Evolutionary conservation across 1,284 basidiomycete genomes (phyloP), one percentile per base, ranked within the genome.

Genomic region (Flammula alnicola): DNA sequence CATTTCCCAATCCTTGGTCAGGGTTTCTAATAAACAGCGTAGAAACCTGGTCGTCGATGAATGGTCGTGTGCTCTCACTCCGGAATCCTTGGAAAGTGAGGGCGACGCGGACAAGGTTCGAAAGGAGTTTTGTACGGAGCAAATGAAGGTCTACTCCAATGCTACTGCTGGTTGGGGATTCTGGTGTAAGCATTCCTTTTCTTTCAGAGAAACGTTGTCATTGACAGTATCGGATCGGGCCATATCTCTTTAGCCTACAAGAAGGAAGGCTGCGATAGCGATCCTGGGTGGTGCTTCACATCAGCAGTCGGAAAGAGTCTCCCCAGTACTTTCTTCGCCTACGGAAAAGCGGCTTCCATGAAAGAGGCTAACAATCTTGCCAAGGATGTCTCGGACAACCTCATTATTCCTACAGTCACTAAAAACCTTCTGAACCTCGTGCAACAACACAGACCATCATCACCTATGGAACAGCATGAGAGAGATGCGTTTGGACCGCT

Each of bases 11-110:
- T 64, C 73, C 3, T 66, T 88, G 2, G 54, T 60, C 3, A 50
- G 59, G 1, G 76, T 76, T 0, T 74, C 78, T 8, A 53, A 54
- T 9, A 65, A 69, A 37, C 66, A 74, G 39, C 74, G 76, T 11
- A 70, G 81, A 20, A 91, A 90, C 60, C 62, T 91, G 1, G 76
- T 92, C 31, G 72, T 91, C 9, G 86, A 76, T 50, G 87, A 89
- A 67, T 89, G 80, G 77, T 88, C 85, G 2, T 88, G 86, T 57
- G 87, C 88, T 0, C 72, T 91, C 14, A 81, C 83, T 1, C 68
- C 71, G 9, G 64, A 80, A 51, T 86, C 85, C 56, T 62, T 88
- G 6, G 62, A 74, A 10, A 63, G 67, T 10, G 80, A 81, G 50
- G 46, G 63, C 1, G 71, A 88, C 60, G 70, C 74, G 5, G 63